Base-by-base conservation (phyloP, 192 early-diverging fungal species). In the Obelidium mucronatum region DNA sequence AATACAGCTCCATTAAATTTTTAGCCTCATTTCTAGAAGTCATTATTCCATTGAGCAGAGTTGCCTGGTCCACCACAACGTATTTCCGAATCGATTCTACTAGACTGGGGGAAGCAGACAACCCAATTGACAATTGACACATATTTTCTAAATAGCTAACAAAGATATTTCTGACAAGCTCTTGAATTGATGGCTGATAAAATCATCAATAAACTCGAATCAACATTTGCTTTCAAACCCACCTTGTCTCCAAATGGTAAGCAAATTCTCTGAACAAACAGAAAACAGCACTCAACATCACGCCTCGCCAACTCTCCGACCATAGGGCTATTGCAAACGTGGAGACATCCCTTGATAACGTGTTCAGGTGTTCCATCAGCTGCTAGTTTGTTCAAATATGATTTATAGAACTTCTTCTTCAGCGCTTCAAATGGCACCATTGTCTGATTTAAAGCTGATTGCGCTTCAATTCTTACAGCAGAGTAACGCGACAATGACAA, bases 331-430 rank as follows among this genome's bases (percentile, higher is more conserved):
- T 30, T 33, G 15, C 15, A 28, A 2, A 74, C 39, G 75, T 90
- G 92, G 34, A 94, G 76, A 0, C 91, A 89, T 13, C 92, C 92
- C 53, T 93, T 93, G 79, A 92, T 85, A 34, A 83, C 80, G 66
- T 93, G 86, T 30, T 81, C 74, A 6, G 77, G 72, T n/a, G 82
- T 79, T 17, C 80, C 77, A 19, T n/a, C 17, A 51, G 51, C 80
- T 3, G 74, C 79, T 1, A 35, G 85, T 82, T 22, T 86, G 37
- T 72, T 30, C 17, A 64, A 6, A 30, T 64, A 64, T 1, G 13
- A 19, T 28, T 64, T 64, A 24, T 48, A 73, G n/a, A 67, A 44
- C 24, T 67, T 37, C 19, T 77, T 82, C 34, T 84, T 75, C 2
- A 90, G 58, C 8, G 82, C 80, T 26, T 89, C 79, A 24, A 91